Evolutionary conservation across 2,329 filamentous ascomycete genomes (phyloP), one percentile per base, ranked within the genome.

Genomic region (Aspergillus sp.): DNA sequence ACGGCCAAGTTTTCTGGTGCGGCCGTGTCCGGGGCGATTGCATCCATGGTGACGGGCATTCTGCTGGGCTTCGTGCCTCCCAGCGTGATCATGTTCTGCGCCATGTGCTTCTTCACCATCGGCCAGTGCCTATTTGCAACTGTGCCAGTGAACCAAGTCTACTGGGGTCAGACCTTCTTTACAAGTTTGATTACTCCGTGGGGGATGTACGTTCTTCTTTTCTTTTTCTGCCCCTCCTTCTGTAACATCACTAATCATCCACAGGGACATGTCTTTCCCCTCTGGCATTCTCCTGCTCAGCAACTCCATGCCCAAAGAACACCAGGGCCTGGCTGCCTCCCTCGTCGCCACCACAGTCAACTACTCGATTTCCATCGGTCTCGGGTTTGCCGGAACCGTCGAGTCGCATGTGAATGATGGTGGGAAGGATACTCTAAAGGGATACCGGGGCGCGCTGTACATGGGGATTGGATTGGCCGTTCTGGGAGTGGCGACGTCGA

Each of bases 341-440:
- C 59, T 86, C 5, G 78, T 85, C 29, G 81, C 76, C 45, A 85
- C 82, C 0, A 70, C 83, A 8, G 77, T 86, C 48, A 86, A 88
- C 60, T 88, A 86, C 57, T 77, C 76, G 45, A 85, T 87, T 30
- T 80, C 79, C 1, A 61, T 86, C 3, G 81, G 79, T 0, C 37
- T 69, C 88, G 0, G 84, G 83, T 0, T 75, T 88, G 37, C 82
- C 82, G 0, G 82, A 81, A 0, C 85, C 81, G 0, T 75, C 85
- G 2, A 86, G 54, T 61, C 64, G 1, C 60, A 77, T 37, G 65
- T 75, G 27, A 68, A 68, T 30, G 44, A 65, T 13, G 67, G 66
- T 9, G 70, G 67, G 0, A 48, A 33, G 9, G 64, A 71, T 36
- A 39, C 56, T 4, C 32, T 72, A 42, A 46, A 52, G 28, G 69